Conservation (phyloP, 2,329 filamentous ascomycete species). For the Colletotrichum sublineola region DNA sequence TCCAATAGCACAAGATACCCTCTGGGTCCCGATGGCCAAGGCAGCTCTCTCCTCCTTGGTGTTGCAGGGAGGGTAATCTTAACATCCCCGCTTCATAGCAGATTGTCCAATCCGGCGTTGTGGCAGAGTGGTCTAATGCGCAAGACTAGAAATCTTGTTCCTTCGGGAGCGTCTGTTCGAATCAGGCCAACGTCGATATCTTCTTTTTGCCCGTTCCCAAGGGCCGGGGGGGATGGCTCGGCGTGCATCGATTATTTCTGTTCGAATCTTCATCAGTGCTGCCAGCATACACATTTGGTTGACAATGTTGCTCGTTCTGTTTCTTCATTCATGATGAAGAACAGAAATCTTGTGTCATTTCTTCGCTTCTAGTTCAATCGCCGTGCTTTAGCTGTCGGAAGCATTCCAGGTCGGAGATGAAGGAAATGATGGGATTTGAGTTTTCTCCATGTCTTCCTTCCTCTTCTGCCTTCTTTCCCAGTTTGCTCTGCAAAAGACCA, state of each 20-base stretch:
- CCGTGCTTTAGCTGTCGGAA: not conserved
- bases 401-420: not conserved
- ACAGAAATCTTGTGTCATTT: not conserved
- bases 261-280: no score
- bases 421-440: not conserved
- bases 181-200: conserved; percentile 37
- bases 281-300: no score
- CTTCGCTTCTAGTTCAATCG: not conserved
- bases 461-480: not conserved
- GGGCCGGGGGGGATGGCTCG: not conserved
- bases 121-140: conserved; percentile 43
- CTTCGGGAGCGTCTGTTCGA: conserved; percentile 42
- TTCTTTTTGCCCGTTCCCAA: conserved; percentile 2
- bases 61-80: fast-evolving
- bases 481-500: no score
- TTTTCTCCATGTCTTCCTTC: not conserved
- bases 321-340: not conserved
- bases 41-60: not conserved
- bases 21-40: not conserved
- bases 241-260: no score
- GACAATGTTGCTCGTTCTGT: not conserved
- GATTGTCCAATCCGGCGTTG: conserved; percentile 24
- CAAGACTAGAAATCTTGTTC: conserved; percentile 43
- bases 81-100: not conserved
- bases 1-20: not conserved